Evolutionary conservation across 1,284 basidiomycete species (phyloP), one percentile per base, ranked within the genome.

Genomic region (Apiotrichum akiyoshidainum): DNA sequence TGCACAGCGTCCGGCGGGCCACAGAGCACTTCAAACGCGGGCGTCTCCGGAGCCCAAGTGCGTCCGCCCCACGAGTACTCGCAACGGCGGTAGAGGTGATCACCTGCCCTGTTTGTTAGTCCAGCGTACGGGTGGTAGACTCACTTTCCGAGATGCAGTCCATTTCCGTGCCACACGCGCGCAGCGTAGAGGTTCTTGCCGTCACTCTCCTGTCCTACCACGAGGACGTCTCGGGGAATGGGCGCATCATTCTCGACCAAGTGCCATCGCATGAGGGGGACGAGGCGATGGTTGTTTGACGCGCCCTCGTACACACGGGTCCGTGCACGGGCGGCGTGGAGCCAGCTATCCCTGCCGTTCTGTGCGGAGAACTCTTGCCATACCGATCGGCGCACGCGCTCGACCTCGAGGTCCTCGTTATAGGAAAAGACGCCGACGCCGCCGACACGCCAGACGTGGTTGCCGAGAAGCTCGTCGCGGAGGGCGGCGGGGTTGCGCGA

Each of bases 241-340:
- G 64, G 56, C 14, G 62, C 64, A 5, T 66, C 66, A 13, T 61
- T 57, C 45, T 75, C 68, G 34, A 77, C 73, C 11, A 75, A 63
- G 46, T 75, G 72, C 74, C 74, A 76, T 31, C 58, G 66, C 49
- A 75, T 58, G 35, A 75, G 59, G 2, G 74, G 74, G 44, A 67
- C 67, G 21, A 69, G 60, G 13, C 62, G 60, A 12, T 45, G 48
- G 34, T 45, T 37, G 13, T 40, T 19, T 14, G n/a, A 37, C 2
- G 58, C 54, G 5, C 57, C 40, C 17, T 52, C 57, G 55, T 74
- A 75, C 17, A 65, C 65, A 6, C 63, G 84, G 14, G 80, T 85
- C n/a, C 81, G 89, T 22, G 84, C 86, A 9, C 79, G 87, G 22
- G 82, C 86, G 17, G 85, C 81, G 5, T 85, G 86, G 61, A 85